Base-by-base conservation (phyloP, 202 grass and related monocot genomes). In the Cymbopogon flexuosus region DNA sequence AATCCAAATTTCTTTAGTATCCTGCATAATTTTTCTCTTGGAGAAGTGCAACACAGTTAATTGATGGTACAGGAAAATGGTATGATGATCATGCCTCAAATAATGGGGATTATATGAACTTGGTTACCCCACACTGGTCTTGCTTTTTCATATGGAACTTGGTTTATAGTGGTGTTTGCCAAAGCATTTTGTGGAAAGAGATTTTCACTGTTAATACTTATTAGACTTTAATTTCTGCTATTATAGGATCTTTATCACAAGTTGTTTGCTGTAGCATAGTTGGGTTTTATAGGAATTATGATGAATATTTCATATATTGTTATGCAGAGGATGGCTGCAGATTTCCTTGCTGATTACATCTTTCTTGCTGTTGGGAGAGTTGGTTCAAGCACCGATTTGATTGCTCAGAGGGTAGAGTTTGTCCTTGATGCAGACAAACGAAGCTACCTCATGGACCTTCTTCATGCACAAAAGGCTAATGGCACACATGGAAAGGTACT, bases 291-390 rank as follows among this genome's bases (percentile, higher is more conserved):
- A 56, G n/a, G 7, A 56, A 21, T 21, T 10, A n/a, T 76, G 73
- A 56, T 77, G 23, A 77, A n/a, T 9, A 16, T 45, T 30, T 76
- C 23, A 24, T 70, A 70, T 46, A 29, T 70, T 46, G 40, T 46
- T 70, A 10, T 70, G 41, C 68, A 70, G 68, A 45, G 68, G 22
- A 45, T 70, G 68, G 68, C 68, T 46, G 40, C 68, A 0, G 68
- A 70, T 70, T 70, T 70, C 40, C 92, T 99, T 72, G 82, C 83
- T 5, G 78, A 87, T 62, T 99, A 99, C 75, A 96, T 99, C 57
- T 99, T 99, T 81, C 96, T 99, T 86, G 92, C 96, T 83, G 96
- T 99, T 90, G 96, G 96, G 71, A 99, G 96, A 86, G 96, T 99
- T 84, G 96, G 96, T 59, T 99, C 96, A 52, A 99, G 96, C 84